Percentiles rank a stretch among this genome's conserved stretches.
These are phyloP conservation scores for Hypoxylon subgilvum DNA, from an alignment of 495 filamentous ascomycete genomes.

Conservation along the genomic window DNA sequence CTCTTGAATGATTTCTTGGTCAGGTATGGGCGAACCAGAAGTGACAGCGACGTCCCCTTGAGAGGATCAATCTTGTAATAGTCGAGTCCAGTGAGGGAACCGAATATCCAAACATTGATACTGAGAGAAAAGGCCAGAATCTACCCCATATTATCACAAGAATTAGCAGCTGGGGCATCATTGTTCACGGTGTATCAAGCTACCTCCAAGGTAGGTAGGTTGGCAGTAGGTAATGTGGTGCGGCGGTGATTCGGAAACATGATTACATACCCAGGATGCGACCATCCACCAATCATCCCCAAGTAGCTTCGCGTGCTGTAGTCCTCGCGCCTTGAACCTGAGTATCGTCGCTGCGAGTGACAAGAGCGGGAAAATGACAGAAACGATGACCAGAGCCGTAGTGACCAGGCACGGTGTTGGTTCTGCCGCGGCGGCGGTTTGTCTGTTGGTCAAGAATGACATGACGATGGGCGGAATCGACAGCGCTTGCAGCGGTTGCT, in stretches of 20 bases:
- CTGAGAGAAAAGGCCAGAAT: not conserved
- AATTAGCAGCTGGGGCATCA: not conserved
- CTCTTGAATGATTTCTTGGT: not conserved
- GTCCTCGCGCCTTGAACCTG: not conserved
- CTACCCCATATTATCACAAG: not conserved
- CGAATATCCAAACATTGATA: not conserved
- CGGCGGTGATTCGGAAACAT: not conserved
- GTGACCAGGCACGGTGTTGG: not conserved
- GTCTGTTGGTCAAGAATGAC: not conserved
- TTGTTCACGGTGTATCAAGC: not conserved
- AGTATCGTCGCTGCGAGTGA: not conserved
- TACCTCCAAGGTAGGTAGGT: no score
- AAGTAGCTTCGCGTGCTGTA: not conserved
- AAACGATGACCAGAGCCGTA: not conserved
- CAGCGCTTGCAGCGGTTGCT: not conserved
- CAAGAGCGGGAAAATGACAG: not conserved
- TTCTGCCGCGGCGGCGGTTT: not conserved
- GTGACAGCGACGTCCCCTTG: not conserved
- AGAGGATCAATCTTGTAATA: not conserved
- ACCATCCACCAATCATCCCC: conserved; percentile 1
- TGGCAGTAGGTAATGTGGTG: no score
- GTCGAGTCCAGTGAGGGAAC: not conserved
- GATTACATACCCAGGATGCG: conserved; percentile 1
- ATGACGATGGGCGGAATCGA: not conserved
- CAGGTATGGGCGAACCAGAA: not conserved